These are phyloP conservation scores for Dryadomyces sulphureus DNA, from an alignment of 2,329 filamentous ascomycete genomes.

Conservation along the genomic window DNA sequence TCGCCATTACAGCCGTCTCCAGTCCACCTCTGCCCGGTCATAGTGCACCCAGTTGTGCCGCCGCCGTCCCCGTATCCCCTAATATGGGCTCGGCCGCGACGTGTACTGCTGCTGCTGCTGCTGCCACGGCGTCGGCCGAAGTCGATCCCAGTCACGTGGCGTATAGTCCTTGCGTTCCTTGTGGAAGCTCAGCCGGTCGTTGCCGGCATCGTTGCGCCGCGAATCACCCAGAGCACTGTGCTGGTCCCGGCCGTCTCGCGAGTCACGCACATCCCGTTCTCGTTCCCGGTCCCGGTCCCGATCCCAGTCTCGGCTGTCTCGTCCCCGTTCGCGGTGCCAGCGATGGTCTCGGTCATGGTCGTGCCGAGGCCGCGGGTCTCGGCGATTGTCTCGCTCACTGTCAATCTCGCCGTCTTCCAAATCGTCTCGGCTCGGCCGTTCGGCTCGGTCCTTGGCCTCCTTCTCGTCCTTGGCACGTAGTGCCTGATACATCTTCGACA, in stretches of 20 bases:
- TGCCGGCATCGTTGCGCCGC: slow-evolving; percentile 3
- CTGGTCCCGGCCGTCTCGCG: slow-evolving; percentile 13
- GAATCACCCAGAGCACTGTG: slow-evolving; percentile 13
- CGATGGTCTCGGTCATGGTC: slow-evolving; percentile 4
- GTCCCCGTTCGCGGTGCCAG: slow-evolving; percentile 1
- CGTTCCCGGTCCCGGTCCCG: slow-evolving; percentile 7
- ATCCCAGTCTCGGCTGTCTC: slow-evolving; percentile 2
- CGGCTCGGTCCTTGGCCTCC: slow-evolving; percentile 13
- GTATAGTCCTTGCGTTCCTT: slow-evolving; percentile 10
- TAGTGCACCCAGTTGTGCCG: slow-evolving; percentile 15
- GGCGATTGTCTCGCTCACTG: slow-evolving; percentile 19
- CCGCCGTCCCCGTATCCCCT: slow-evolving; percentile 7
- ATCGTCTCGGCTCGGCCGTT: slow-evolving; percentile 12
- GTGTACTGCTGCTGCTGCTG: slow-evolving; percentile 10
- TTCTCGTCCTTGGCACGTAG: slow-evolving; percentile 19
- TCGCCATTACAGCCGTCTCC: too few species aligned
- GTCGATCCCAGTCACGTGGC: slow-evolving; percentile 11
- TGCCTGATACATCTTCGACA: slow-evolving; percentile 22
- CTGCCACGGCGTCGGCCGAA: slow-evolving; percentile 12
- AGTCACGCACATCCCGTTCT: slow-evolving; percentile 2
- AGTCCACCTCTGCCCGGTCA: background rate
- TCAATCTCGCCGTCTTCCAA: slow-evolving; percentile 24
- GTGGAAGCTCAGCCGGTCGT: slow-evolving; percentile 14
- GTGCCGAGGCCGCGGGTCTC: slow-evolving; percentile 7
- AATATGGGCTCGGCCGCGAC: slow-evolving; percentile 9